A percentile compares a stretch with the other conserved stretches of the same genome.
Conservation (phyloP, 2,329 filamentous ascomycete species). For the Nigrospora osmanthi region DNA sequence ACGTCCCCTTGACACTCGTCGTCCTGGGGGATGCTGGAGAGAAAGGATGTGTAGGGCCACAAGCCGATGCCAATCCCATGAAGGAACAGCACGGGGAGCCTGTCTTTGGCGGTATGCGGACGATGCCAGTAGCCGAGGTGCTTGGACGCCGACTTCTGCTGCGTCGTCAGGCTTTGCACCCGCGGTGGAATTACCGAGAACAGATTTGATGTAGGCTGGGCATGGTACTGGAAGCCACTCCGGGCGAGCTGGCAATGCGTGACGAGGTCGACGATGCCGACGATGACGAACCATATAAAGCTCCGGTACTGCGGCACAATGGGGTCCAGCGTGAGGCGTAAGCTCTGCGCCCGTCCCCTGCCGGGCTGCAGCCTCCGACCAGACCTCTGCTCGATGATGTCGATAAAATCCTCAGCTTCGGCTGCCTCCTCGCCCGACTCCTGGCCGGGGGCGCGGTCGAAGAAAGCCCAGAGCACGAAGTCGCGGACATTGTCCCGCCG, state of each 20-base stretch:
- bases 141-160: constrained; percentile 36
- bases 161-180: constrained; percentile 37
- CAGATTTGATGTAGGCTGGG: constrained; percentile 27
- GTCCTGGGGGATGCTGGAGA: constrained; percentile 24
- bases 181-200: constrained; percentile 50
- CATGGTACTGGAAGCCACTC: constrained; percentile 44
- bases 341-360: constrained; percentile 42
- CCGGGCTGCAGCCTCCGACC: constrained; percentile 44
- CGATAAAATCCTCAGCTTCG: constrained; percentile 39
- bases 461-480: constrained; percentile 62
- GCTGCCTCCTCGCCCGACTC: constrained; percentile 23
- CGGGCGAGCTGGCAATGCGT: constrained; percentile 36
- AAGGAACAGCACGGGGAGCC: constrained; percentile 57
- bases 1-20: constrained; percentile 31
- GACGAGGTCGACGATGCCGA: constrained; percentile 46
- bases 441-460: constrained; percentile 31
- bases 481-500: constrained; percentile 60
- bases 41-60: constrained; percentile 51
- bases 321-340: constrained; percentile 60
- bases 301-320: constrained; percentile 54
- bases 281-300: constrained; percentile 54
- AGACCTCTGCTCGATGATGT: constrained; percentile 43
- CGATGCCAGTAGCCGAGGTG: constrained; percentile 58
- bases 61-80: constrained; percentile 66
- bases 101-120: constrained; percentile 48